These are phyloP conservation scores for Azolla pinnata DNA, from an alignment of 75 land plant genomes.

Conservation along the genomic window DNA sequence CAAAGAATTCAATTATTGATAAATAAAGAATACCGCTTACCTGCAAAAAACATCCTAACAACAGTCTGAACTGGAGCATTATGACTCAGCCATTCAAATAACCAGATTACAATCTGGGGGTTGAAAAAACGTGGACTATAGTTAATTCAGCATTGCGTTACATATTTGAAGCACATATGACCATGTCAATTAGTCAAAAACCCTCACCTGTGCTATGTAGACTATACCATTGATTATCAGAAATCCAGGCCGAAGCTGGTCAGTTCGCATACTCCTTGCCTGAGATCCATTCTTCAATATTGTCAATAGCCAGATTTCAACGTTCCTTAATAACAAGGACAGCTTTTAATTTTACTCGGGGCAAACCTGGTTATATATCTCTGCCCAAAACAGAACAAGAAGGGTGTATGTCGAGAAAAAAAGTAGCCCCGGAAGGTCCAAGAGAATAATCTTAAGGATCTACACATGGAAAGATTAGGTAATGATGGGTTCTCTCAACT, in stretches of 20 bases:
- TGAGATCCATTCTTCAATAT: neutral
- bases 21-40: slow-evolving; percentile 17
- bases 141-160: too few species aligned
- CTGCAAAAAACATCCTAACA: slow-evolving; percentile 78
- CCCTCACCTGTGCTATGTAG: slow-evolving; percentile 61
- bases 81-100: slow-evolving; percentile 54
- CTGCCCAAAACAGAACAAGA: slow-evolving; percentile 96
- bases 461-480: slow-evolving; percentile 13
- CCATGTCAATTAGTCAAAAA: too few species aligned
- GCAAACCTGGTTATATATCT: slow-evolving; percentile 94
- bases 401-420: slow-evolving; percentile 94
- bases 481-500: too few species aligned
- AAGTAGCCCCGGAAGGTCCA: slow-evolving; percentile 81
- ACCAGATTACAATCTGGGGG: slow-evolving; percentile 51
- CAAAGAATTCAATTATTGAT: too few species aligned
- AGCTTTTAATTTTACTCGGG: too few species aligned
- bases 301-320: neutral
- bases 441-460: slow-evolving; percentile 47
- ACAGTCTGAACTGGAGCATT: slow-evolving; percentile 20
- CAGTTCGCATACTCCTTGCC: slow-evolving; percentile 57
- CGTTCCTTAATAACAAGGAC: too few species aligned
- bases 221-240: slow-evolving; percentile 41
- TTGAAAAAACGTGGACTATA: too few species aligned
- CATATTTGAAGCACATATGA: too few species aligned
- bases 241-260: slow-evolving; percentile 72